Conservation (phyloP, 495 filamentous ascomycete genomes). For the Penicillium samsonianum region DNA sequence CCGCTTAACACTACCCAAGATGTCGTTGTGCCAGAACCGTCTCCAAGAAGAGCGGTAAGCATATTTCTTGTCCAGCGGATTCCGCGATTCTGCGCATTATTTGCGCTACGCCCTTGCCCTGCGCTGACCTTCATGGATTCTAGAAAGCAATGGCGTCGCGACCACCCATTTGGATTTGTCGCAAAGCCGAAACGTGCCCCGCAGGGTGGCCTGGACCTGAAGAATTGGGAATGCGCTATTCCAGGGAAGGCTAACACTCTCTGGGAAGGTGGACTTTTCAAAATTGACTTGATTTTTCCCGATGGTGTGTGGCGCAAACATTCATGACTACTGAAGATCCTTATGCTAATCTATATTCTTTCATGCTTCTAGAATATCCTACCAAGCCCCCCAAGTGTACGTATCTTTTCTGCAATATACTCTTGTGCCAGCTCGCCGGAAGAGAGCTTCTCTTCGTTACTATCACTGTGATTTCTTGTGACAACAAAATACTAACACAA, state of each 20-base stretch:
- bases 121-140: constrained; percentile 21
- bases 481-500: constrained; percentile 6
- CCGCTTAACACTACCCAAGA: constrained; percentile 35
- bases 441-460: background rate
- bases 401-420: constrained; percentile 22
- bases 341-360: constrained; percentile 16
- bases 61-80: constrained; percentile 2
- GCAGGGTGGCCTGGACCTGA: constrained; percentile 83
- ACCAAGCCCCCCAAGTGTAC: constrained; percentile 98
- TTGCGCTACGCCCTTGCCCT: background rate
- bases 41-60: constrained; percentile 86
- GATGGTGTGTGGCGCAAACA: constrained; percentile 67
- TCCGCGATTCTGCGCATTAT: constrained; percentile 1
- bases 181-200: constrained; percentile 80
- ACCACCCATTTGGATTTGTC: constrained; percentile 98
- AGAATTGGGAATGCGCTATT: constrained; percentile 94
- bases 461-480: background rate
- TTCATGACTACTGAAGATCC: constrained; percentile 15
- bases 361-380: constrained; percentile 75
- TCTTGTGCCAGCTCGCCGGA: no score
- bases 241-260: constrained; percentile 94
- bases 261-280: constrained; percentile 96
- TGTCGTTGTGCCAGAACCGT: constrained; percentile 88
- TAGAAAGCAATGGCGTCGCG: constrained; percentile 94
- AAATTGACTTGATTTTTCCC: constrained; percentile 87